phyloP scores from a whole-genome alignment of 352 stramenopile genomes.

The Globisporangium sylvaticum region DNA sequence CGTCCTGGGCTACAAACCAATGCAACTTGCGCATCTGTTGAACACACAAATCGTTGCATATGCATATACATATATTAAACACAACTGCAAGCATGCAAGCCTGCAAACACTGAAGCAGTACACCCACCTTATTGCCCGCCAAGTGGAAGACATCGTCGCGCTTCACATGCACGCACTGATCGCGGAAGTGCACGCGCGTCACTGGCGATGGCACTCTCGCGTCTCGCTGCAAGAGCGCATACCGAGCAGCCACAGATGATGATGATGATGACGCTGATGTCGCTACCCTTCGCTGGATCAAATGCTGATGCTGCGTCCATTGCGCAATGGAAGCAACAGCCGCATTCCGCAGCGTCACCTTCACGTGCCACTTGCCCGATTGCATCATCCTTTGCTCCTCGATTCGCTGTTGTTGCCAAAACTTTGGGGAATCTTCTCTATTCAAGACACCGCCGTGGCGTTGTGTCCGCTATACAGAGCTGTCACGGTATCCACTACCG shows the following conservation, averaged over 20 bases:
- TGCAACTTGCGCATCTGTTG: slow-evolving; percentile 81
- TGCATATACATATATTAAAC: background rate
- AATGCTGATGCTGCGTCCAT: background rate
- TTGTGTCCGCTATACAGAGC: background rate
- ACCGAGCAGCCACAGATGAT: background rate
- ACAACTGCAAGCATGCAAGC: background rate
- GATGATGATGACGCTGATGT: background rate
- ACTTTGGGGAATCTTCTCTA: background rate
- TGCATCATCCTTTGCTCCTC: background rate
- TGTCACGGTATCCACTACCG: background rate
- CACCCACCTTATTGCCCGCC: slow-evolving; percentile 76
- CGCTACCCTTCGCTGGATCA: background rate
- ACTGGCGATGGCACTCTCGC: slow-evolving; percentile 37
- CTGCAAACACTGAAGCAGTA: background rate
- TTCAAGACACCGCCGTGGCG: background rate
- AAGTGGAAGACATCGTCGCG: slow-evolving; percentile 76
- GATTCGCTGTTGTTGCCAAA: background rate
- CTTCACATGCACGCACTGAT: slow-evolving; percentile 77
- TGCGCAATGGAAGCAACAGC: background rate
- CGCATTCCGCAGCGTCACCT: background rate
- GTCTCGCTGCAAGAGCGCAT: slow-evolving; percentile 4
- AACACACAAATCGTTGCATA: background rate
- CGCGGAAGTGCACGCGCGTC: slow-evolving; percentile 60
- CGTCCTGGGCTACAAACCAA: slow-evolving; percentile 67
- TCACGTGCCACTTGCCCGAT: background rate